A percentile compares a stretch with the other conserved stretches of the same genome.
phyloP scores from a whole-genome alignment of 2,329 filamentous ascomycete genomes.

The Aspergillus sp. region DNA sequence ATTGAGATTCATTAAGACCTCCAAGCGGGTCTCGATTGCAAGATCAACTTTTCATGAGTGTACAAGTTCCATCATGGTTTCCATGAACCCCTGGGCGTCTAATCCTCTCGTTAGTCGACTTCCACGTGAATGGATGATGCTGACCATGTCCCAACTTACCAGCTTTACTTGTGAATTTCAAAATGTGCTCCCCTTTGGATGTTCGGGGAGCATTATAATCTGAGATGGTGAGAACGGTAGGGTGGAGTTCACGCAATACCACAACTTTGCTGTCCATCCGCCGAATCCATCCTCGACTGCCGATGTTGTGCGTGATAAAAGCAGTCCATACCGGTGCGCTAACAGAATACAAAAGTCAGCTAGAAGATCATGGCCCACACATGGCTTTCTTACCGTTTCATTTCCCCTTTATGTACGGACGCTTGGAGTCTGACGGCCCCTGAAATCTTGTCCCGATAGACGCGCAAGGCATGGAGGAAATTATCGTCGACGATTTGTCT shows the following conservation, averaged over 20 bases:
- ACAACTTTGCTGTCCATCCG: constrained; percentile 43
- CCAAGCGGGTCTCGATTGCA: background rate
- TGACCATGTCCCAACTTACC: constrained; percentile 26
- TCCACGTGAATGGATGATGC: background rate
- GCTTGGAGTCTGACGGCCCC: constrained; percentile 57
- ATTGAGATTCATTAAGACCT: background rate
- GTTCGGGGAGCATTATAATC: constrained; percentile 48
- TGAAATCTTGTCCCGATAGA: constrained; percentile 53
- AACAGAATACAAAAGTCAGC: background rate
- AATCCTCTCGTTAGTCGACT: constrained; percentile 11
- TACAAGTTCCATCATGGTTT: constrained; percentile 32
- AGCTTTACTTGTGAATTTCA: constrained; percentile 36
- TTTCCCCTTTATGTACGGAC: constrained; percentile 53
- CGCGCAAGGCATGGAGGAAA: constrained; percentile 55
- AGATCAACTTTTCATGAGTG: background rate
- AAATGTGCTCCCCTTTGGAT: constrained; percentile 36
- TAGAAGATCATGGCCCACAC: background rate
- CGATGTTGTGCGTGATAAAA: constrained; percentile 52
- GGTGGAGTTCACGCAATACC: constrained; percentile 51
- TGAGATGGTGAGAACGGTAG: constrained; percentile 52
- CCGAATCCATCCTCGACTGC: constrained; percentile 50
- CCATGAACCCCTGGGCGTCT: constrained; percentile 43
- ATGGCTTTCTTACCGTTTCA: constrained; percentile 43
- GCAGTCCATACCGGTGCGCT: constrained; percentile 63
- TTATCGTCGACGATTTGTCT: constrained; percentile 54